A percentile compares a stretch with the other conserved stretches of the same genome.
Evolutionary conservation across 306 rosid genomes (phyloP).

Genomic region (Lathyrus oleraceus): DNA sequence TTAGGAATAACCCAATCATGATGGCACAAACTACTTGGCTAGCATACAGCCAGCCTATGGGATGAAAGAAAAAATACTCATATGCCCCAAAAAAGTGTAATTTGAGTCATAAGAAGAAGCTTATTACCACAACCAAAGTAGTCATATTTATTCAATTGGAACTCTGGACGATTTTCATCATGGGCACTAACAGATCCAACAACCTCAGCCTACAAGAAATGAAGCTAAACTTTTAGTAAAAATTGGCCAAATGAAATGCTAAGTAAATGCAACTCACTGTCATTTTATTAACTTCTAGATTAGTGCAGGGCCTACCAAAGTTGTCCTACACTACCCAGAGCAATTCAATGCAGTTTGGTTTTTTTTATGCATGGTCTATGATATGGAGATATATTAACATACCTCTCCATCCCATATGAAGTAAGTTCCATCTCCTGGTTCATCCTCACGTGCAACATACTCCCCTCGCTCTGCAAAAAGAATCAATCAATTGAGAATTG

Average conservation of each 20-base stretch:
- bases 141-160: constrained; percentile 68
- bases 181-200: constrained; percentile 52
- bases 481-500: constrained; percentile 21
- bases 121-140: constrained; percentile 79
- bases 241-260: not conserved
- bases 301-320: constrained; percentile 1
- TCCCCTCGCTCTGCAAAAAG: constrained; percentile 60
- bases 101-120: constrained; percentile 28
- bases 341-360: constrained; percentile 18
- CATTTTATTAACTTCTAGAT: constrained; percentile 16
- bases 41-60: not conserved
- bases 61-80: constrained; percentile 13
- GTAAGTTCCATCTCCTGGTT: constrained; percentile 73
- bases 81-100: constrained; percentile 8
- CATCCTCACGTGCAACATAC: constrained; percentile 75
- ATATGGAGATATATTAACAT: constrained; percentile 33
- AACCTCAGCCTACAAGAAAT: constrained; percentile 74
- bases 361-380: not conserved
- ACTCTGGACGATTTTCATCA: constrained; percentile 69
- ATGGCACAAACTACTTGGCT: constrained; percentile 21
- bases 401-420: constrained; percentile 95
- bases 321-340: constrained; percentile 14
- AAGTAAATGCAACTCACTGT: not conserved
- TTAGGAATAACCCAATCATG: not conserved
- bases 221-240: not conserved